phyloP scores from a whole-genome alignment of 352 stramenopile genomes.

The Globisporangium carolinianum region DNA sequence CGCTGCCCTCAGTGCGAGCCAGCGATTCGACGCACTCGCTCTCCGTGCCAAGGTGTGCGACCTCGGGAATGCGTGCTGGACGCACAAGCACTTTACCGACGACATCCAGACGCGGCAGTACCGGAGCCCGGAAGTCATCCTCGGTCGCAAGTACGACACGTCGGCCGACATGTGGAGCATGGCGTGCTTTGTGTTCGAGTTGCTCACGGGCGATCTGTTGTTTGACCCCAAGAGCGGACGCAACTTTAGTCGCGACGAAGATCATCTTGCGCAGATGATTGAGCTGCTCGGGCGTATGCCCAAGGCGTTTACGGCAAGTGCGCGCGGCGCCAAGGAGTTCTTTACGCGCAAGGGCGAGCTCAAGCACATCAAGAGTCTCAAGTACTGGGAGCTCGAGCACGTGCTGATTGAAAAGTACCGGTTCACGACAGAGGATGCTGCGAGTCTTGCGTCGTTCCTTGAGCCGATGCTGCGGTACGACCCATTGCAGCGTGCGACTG shows the following conservation, averaged over 20 bases:
- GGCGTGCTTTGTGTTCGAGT: conserved; percentile 98
- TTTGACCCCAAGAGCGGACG: conserved; percentile 95
- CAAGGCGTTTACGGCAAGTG: conserved; percentile 79
- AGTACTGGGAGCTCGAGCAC: conserved; percentile 96
- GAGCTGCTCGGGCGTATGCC: conserved; percentile 97
- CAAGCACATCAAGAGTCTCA: conserved; percentile 97
- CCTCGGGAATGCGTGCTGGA: conserved; percentile 99
- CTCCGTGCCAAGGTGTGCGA: conserved; percentile 92
- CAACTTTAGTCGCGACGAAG: conserved; percentile 87
- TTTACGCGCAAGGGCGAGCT: conserved; percentile 97
- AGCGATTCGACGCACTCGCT: conserved; percentile 53
- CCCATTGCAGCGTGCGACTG: conserved; percentile 84
- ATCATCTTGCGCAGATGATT: conserved; percentile 99
- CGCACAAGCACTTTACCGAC: conserved; percentile 98
- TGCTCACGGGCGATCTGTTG: conserved; percentile 98
- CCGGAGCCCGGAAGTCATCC: conserved; percentile 95
- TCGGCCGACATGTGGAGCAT: conserved; percentile 99
- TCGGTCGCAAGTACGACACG: conserved; percentile 96
- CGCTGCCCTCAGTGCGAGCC: conserved; percentile 23
- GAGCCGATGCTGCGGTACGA: conserved; percentile 90
- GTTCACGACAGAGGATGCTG: conserved; percentile 82
- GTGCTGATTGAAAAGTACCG: conserved; percentile 97
- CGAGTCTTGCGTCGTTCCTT: conserved; percentile 92
- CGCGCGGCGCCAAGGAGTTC: conserved; percentile 91
- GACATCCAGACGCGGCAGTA: conserved; percentile 99